Base-by-base conservation (phyloP, 192 early-diverging fungal species). In the Coemansia aciculifera region DNA sequence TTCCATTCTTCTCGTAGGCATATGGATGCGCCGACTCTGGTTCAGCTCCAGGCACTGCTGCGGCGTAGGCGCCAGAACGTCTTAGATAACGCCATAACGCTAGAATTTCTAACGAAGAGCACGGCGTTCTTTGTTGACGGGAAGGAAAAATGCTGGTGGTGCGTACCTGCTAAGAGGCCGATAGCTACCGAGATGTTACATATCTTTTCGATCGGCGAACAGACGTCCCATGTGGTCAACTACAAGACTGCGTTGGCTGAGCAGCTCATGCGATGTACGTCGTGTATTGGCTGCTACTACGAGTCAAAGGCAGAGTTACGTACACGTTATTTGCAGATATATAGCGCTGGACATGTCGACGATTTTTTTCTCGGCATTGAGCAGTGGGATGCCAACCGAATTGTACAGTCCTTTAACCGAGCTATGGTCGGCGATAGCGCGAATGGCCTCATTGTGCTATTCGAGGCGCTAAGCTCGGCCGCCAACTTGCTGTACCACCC, bases 141-240 rank as follows among this genome's bases (percentile, higher is more conserved):
- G 24, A 54, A 74, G 12, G 72, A 66, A n/a, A 51, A 64, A 23
- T 84, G 83, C 69, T 84, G 83, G 83, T 84, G 77, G 78, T 84
- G 83, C 63, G 70, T 43, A 6, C 62, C 49, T 0, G 63, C 63
- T 31, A 69, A 75, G 12, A 39, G 54, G n/a, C 62, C 64, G 9
- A 63, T 71, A 7, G 74, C 75, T 2, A 68, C 72, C 10, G 72
- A 75, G 42, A 75, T 81, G 69, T 65, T 85, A n/a, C 71, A 78
- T n/a, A 62, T 85, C 13, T 78, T 81, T 63, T 72, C 78, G 15
- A 65, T 85, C 24, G 34, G 40, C 5, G 48, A 59, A 9, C 56
- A 74, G 17, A 69, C 40, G 4, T 37, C 39, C n/a, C 44, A 49
- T 2, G 61, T 71, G 0, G 46, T 48, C 43, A 23, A 49, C 23